Evolutionary conservation across 2,329 filamentous ascomycete genomes (phyloP).

Genomic region (Sporothrix variecibatus): DNA sequence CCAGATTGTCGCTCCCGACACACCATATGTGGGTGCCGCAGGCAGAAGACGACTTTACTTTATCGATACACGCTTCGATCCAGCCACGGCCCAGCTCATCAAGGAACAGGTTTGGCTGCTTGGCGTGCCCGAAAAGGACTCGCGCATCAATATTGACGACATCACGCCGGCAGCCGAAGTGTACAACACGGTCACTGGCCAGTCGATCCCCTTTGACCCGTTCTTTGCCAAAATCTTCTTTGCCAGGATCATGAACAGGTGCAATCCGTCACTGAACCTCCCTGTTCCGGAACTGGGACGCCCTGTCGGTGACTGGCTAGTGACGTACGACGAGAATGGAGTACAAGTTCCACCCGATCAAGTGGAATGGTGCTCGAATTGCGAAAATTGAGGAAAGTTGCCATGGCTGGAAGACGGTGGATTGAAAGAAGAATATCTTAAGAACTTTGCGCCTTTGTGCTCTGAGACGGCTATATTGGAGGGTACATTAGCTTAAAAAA

Average conservation of each 20-base stretch:
- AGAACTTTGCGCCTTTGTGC: not conserved
- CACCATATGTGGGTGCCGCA: not conserved
- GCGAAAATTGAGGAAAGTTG: too few relatives aligned
- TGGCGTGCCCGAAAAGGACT: not conserved
- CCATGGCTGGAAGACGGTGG: too few relatives aligned
- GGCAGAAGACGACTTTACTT: not conserved
- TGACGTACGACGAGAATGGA: not conserved
- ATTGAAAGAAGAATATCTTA: too few relatives aligned
- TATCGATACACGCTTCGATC: conserved; percentile 6
- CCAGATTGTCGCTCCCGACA: not conserved
- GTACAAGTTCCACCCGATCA: not conserved
- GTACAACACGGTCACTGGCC: not conserved
- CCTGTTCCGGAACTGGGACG: not conserved
- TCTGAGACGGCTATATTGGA: not conserved
- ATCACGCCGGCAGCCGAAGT: not conserved
- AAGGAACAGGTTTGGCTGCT: not conserved
- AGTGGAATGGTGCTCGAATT: too few relatives aligned
- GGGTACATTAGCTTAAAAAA: too few relatives aligned
- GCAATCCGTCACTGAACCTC: not conserved
- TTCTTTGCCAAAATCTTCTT: not conserved
- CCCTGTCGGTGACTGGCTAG: not conserved
- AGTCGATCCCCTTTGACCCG: not conserved
- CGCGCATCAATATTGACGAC: not conserved
- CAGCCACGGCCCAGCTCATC: not conserved
- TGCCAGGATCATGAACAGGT: not conserved